phyloP scores from a whole-genome alignment of 1,139 yeast species.

The Candida sojae region DNA sequence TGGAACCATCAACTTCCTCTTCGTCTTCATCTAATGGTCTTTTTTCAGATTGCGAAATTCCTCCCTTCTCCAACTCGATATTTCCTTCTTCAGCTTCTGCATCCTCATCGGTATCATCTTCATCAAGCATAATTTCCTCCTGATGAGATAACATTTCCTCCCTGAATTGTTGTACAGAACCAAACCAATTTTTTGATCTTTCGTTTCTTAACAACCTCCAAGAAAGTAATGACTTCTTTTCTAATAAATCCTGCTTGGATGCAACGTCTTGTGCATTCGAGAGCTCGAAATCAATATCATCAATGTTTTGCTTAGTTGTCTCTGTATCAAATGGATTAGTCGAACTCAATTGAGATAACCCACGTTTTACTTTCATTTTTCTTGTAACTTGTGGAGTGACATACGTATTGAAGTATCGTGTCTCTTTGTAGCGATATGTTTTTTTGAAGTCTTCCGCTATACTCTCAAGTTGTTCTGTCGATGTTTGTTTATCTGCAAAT shows the following conservation, averaged over 20 bases:
- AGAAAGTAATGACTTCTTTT: slow-evolving; percentile 26
- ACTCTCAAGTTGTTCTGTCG: slow-evolving; percentile 23
- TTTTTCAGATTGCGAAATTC: slow-evolving; percentile 4
- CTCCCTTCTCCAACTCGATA: slow-evolving; percentile 1
- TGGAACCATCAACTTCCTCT: not conserved
- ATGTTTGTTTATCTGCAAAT: slow-evolving; percentile 24
- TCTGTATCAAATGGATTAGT: slow-evolving; percentile 9
- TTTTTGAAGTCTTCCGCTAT: slow-evolving; percentile 18
- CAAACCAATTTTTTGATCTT: slow-evolving; percentile 23
- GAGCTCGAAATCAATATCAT: slow-evolving; percentile 13
- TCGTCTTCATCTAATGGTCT: slow-evolving; percentile 3
- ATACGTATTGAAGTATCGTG: slow-evolving; percentile 42
- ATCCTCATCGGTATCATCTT: slow-evolving; percentile 13
- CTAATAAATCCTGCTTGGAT: slow-evolving; percentile 18
- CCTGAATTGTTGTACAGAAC: slow-evolving; percentile 15
- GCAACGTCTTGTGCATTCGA: slow-evolving; percentile 7
- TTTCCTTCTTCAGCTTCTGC: slow-evolving; percentile 9
- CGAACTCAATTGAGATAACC: slow-evolving; percentile 24
- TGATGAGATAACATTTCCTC: slow-evolving; percentile 5
- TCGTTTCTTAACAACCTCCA: slow-evolving; percentile 33
- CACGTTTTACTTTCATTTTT: slow-evolving; percentile 39
- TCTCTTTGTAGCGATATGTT: slow-evolving; percentile 30
- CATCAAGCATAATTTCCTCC: slow-evolving; percentile 11
- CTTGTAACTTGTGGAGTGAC: slow-evolving; percentile 48
- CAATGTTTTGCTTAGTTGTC: slow-evolving; percentile 8